These are phyloP conservation scores for Thelonectria rubi DNA, from an alignment of 2,329 filamentous ascomycete genomes.

Conservation along the genomic window DNA sequence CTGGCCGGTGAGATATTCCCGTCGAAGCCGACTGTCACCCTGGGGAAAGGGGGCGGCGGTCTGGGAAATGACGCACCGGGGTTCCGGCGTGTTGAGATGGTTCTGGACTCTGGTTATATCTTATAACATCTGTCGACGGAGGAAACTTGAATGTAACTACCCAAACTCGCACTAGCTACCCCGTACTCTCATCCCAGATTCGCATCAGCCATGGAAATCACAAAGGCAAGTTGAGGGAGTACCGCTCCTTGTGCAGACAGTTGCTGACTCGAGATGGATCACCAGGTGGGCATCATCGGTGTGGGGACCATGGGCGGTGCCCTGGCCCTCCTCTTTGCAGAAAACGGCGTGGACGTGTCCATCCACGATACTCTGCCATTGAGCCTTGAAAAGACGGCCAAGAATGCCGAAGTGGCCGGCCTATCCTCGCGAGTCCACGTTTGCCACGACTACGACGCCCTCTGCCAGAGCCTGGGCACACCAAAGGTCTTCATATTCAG, in stretches of 20 bases:
- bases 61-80: constrained; percentile 2
- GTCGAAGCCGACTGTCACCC: too few relatives aligned
- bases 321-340: constrained; percentile 19
- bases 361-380: constrained; percentile 8
- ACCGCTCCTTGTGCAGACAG: neutral
- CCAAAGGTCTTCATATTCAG: constrained; percentile 34
- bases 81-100: too few relatives aligned
- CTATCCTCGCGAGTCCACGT: constrained; percentile 20
- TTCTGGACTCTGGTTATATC: too few relatives aligned
- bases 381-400: constrained; percentile 20
- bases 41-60: too few relatives aligned
- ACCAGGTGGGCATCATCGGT: constrained; percentile 25
- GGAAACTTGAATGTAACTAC: too few relatives aligned
- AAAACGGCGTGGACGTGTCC: constrained; percentile 19
- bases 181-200: too few relatives aligned
- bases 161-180: too few relatives aligned
- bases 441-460: constrained; percentile 25
- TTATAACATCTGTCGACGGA: too few relatives aligned
- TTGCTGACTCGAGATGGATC: constrained; percentile 1
- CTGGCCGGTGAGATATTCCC: neutral
- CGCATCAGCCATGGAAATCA: too few relatives aligned
- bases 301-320: constrained; percentile 26
- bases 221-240: constrained; percentile 1
- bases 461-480: constrained; percentile 24
- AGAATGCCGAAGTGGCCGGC: constrained; percentile 11